Conservation (phyloP, 129 eudicot species). For the Pittosporum tobira region DNA sequence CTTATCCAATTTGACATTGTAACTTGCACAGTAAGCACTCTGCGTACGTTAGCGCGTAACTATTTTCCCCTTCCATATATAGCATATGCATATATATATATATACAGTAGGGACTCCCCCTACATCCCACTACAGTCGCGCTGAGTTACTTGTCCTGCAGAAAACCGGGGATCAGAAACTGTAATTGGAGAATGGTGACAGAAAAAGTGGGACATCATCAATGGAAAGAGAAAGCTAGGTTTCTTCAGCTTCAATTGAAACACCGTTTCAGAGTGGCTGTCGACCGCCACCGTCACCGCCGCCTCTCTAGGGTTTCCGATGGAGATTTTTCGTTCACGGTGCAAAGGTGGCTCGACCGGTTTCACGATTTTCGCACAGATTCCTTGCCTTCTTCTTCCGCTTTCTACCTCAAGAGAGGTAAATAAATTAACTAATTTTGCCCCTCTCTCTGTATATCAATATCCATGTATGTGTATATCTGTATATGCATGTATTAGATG, state of each 20-base stretch:
- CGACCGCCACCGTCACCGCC: slow-evolving; percentile 39
- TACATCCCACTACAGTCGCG: slow-evolving; percentile 2
- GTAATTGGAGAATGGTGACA: slow-evolving; percentile 19
- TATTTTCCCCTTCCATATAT: neutral
- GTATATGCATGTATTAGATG: too few relatives aligned
- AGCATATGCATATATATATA: too few relatives aligned
- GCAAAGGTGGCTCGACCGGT: slow-evolving; percentile 39
- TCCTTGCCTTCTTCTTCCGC: slow-evolving; percentile 46
- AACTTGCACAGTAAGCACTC: neutral
- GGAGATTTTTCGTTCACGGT: slow-evolving; percentile 31
- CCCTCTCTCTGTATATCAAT: too few relatives aligned
- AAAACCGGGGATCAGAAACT: neutral
- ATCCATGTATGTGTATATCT: too few relatives aligned
- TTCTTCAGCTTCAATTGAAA: slow-evolving; percentile 42
- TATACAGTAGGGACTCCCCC: neutral
- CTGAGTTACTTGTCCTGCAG: neutral
- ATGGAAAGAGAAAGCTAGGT: slow-evolving; percentile 43
- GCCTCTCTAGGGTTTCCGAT: slow-evolving; percentile 21
- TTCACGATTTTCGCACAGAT: slow-evolving; percentile 40
- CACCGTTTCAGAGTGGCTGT: slow-evolving; percentile 66
- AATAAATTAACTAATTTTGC: neutral
- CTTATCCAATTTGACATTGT: too few relatives aligned
- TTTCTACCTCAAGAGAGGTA: slow-evolving; percentile 51
- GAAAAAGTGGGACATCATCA: slow-evolving; percentile 45
- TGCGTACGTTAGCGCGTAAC: neutral